These are phyloP conservation scores for Pittosporum tobira DNA, from an alignment of 129 eudicot species.

Conservation along the genomic window DNA sequence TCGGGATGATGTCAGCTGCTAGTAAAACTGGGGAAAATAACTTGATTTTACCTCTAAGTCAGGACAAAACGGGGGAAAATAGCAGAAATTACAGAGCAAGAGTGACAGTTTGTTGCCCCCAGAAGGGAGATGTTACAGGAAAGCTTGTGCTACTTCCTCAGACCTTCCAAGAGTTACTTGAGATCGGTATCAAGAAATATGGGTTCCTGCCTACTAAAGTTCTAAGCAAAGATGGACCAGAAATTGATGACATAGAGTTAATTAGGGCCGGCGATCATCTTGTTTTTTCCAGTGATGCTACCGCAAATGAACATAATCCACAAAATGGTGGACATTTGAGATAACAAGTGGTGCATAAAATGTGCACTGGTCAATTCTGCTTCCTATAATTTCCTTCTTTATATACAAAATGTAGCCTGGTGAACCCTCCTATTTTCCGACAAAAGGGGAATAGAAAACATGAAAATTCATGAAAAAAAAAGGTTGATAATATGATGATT, in stretches of 20 bases:
- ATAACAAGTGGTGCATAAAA: conserved; percentile 3
- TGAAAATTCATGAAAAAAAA: no score
- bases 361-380: no score
- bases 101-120: conserved; percentile 63
- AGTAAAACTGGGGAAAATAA: conserved; percentile 31
- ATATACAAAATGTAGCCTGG: no score
- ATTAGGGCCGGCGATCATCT: conserved; percentile 87
- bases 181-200: conserved; percentile 41
- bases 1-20: conserved; percentile 70
- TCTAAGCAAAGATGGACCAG: conserved; percentile 57
- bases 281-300: conserved; percentile 39
- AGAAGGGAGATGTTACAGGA: conserved; percentile 49
- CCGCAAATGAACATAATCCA: not conserved
- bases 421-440: no score
- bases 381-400: no score
- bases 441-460: no score
- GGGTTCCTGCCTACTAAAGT: conserved; percentile 42
- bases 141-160: conserved; percentile 74
- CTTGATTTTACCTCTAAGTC: conserved; percentile 27
- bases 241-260: conserved; percentile 57
- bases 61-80: not conserved
- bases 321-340: conserved; percentile 7
- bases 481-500: no score
- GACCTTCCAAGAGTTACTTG: conserved; percentile 48
- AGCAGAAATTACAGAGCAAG: conserved; percentile 21